Evolutionary conservation across 139 green algal genomes (phyloP).

Genomic region (Coccomyxa sp.): DNA sequence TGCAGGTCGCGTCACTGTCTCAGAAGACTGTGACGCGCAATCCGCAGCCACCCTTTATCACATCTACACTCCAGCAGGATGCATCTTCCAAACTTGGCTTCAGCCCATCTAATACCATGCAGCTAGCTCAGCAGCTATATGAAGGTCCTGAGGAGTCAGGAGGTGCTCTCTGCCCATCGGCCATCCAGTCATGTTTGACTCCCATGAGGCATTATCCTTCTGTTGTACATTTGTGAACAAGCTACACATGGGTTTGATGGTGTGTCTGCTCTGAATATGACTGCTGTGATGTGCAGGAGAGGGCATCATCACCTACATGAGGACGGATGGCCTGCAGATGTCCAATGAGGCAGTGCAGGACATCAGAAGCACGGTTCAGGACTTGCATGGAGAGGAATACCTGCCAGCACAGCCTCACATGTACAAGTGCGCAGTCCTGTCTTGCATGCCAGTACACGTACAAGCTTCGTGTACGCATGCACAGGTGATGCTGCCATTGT

Average conservation of each 20-base stretch:
- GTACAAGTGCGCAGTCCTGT: slow-evolving; percentile 25
- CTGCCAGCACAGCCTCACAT: slow-evolving; percentile 27
- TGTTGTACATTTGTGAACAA: too few relatives aligned
- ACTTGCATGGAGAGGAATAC: slow-evolving; percentile 24
- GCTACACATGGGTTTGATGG: too few relatives aligned
- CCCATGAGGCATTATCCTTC: neutral
- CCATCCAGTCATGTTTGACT: neutral
- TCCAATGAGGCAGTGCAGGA: slow-evolving; percentile 31
- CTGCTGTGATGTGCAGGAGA: slow-evolving; percentile 32
- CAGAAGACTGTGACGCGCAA: slow-evolving; percentile 32
- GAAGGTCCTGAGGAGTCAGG: slow-evolving; percentile 44
- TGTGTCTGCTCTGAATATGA: neutral
- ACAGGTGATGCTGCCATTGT: neutral
- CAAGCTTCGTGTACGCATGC: neutral
- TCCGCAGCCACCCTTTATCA: slow-evolving; percentile 78
- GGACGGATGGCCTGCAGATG: slow-evolving; percentile 81
- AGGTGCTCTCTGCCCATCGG: neutral
- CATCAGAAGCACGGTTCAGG: slow-evolving; percentile 34
- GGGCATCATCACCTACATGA: slow-evolving; percentile 95
- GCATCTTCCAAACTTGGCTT: slow-evolving; percentile 70
- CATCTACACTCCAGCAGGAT: slow-evolving; percentile 85
- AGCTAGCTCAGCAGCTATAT: slow-evolving; percentile 83
- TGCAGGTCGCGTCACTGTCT: slow-evolving; percentile 1
- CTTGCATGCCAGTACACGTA: too few relatives aligned
- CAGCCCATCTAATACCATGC: slow-evolving; percentile 70